These are phyloP conservation scores for Colletotrichum sp. DNA, from an alignment of 2,329 filamentous ascomycete species.

Conservation along the genomic window DNA sequence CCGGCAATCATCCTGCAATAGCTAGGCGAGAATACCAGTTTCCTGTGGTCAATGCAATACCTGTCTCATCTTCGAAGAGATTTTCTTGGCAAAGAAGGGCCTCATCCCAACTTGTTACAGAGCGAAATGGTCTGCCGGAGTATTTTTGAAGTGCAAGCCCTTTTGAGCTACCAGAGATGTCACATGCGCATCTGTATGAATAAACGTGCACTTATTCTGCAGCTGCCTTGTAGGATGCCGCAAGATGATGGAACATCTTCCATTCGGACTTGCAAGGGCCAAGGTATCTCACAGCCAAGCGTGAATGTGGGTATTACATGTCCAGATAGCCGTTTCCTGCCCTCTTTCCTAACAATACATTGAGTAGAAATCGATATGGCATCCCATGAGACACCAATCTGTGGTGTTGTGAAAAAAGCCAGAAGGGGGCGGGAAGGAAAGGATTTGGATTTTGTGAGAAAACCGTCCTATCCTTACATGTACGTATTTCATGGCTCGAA, in stretches of 20 bases:
- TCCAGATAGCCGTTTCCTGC: background rate
- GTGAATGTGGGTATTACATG: background rate
- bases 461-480: rapidly evolving
- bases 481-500: background rate
- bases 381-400: no score
- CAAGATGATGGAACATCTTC: background rate
- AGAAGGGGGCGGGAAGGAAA: no score
- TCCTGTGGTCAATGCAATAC: background rate
- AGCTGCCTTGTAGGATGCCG: background rate
- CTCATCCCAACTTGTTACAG: background rate
- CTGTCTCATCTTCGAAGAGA: no score
- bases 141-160: background rate
- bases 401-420: background rate
- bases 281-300: background rate
- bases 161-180: background rate
- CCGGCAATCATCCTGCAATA: background rate
- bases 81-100: background rate
- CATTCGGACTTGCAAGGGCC: background rate
- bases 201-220: rapidly evolving
- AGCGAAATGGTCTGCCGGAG: background rate
- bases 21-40: background rate
- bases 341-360: background rate
- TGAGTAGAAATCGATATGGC: rapidly evolving
- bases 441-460: background rate
- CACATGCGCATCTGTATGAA: background rate